These are phyloP conservation scores for Calonectria hawksworthii DNA, from an alignment of 2,329 filamentous ascomycete genomes.

Conservation along the genomic window DNA sequence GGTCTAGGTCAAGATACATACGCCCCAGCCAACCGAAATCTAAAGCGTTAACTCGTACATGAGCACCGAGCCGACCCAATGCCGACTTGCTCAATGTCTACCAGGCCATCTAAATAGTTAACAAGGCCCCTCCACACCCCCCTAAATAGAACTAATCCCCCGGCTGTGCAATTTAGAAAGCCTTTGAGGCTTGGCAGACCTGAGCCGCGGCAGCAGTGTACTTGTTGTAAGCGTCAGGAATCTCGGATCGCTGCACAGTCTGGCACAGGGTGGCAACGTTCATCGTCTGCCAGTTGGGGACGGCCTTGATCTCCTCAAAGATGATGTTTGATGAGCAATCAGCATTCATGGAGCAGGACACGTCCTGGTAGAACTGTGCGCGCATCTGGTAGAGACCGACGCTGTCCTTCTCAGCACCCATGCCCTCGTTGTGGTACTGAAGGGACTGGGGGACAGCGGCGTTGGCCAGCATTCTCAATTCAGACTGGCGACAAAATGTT, in stretches of 20 bases:
- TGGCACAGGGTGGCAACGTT: not conserved
- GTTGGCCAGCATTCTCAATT: not conserved
- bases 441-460: not conserved
- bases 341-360: not conserved
- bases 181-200: not conserved
- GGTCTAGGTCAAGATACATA: not conserved
- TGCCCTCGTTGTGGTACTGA: not conserved
- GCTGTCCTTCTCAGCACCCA: not conserved
- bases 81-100: not conserved
- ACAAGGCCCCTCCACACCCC: no score
- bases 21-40: not conserved
- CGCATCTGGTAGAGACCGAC: conserved; percentile 1
- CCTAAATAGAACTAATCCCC: no score
- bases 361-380: not conserved
- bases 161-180: not conserved
- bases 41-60: not conserved
- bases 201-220: not conserved
- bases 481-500: not conserved
- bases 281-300: not conserved
- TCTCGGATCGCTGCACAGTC: not conserved
- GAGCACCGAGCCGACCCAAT: not conserved
- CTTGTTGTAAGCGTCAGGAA: not conserved
- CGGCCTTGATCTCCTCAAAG: not conserved
- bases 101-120: not conserved
- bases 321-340: not conserved